Base-by-base conservation (phyloP, 257 asterid species). In the Scutellaria baicalensis region DNA sequence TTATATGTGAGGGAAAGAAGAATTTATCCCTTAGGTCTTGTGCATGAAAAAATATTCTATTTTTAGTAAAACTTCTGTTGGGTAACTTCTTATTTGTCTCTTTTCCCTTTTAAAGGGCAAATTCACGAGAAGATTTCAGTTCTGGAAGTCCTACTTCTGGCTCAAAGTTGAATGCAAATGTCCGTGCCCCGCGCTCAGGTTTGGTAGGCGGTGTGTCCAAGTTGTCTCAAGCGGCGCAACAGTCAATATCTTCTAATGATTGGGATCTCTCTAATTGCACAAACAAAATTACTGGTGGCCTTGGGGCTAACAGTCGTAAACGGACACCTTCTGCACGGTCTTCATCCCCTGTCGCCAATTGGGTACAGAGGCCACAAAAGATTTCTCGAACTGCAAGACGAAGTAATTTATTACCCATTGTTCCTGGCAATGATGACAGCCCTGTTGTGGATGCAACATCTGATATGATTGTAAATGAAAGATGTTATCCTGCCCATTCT, bases 281-380 rank as follows among this genome's bases (percentile, higher is more conserved):
- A 64, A 88, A 82, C 83, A 88, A 86, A 75, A 65, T 81, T 62
- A 81, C 93, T 72, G 78, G 87, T 80, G 73, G 79, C 74, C 68
- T 73, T 62, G 96, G 85, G 73, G 81, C 79, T 54, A 86, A 77
- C 75, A 85, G 86, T 75, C 95, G 93, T 8, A 90, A 90, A 75
- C 90, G 93, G 69, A 84, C 92, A 42, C 81, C 92, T 64, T 83
- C 97, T 31, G 63, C 84, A 54, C 84, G 91, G 69, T 83, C 98
- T 72, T 79, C 95, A 60, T 92, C 98, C 21, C 97, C 98, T 49
- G 96, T 86, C 70, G 88, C 89, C 70, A 90, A 79, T 39, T 92
- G 96, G 96, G 90, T 79, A 75, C 97, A 90, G 81, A 88, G 91
- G 78, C 92, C 93, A 38, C 98, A 92, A 59, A 90, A 88, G 77